Base-by-base conservation (phyloP, 1,284 basidiomycete genomes). In the Sanghuangporus weigelae region DNA sequence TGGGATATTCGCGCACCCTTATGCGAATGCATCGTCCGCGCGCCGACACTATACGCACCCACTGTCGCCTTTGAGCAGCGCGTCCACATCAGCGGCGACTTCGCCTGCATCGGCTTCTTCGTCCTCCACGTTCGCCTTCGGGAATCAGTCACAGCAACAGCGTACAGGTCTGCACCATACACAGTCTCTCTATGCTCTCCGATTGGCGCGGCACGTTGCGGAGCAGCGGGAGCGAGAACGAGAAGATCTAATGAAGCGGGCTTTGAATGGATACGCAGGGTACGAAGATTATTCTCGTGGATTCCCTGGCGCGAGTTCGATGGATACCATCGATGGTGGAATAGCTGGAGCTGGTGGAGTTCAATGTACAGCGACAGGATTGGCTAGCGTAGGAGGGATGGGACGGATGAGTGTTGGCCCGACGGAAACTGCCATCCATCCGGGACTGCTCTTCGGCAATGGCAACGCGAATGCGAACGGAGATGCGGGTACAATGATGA, bases 221-320 rank as follows among this genome's bases (percentile, higher is more conserved):
- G 49, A 46, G 7, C 35, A 56, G 38, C 36, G 51, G 7, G 31
- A 60, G 39, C n/a, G 31, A n/a, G 40, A 56, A 12, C n/a, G 26
- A 8, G 49, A 60, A 19, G 59, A 46, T 7, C 21, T 39, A 10
- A 38, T 59, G 7, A 53, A 35, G 21, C 36, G 74, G 51, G 74
- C 76, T 1, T 77, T 78, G 71, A 77, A 76, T 66, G 71, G 74
- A 0, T 79, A 77, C 66, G 74, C 77, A 3, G 82, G 84, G 46
- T 89, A 87, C 66, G 80, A 83, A 0, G 85, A 89, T 66, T 89
- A 86, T 71, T 84, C 82, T 0, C 79, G 81, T 0, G 79, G 80
- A 12, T 80, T 89, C 76, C 87, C 87, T 0, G 85, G 83, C 36
- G 81, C 56, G 3, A 16, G 40, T 16, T 3, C n/a, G 3, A 16